Base-by-base conservation (phyloP, 139 green algal genomes). In the Raphidocelis subcapitata region DNA sequence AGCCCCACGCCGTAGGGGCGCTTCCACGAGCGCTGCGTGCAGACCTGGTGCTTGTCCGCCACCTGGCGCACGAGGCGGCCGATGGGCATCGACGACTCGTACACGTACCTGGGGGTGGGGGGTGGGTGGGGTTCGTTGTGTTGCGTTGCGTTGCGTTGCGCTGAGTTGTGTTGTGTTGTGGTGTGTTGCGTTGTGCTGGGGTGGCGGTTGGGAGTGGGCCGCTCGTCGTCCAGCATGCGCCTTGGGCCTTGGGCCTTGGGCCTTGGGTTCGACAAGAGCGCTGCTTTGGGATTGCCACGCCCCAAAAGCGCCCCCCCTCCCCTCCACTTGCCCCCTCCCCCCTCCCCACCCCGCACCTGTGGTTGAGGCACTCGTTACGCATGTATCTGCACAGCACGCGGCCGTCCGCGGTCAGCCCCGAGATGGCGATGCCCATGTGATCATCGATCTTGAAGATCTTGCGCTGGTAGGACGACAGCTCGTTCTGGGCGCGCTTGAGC, bases 381-480 rank as follows among this genome's bases (percentile, higher is more conserved):
- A 99, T 98, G 91, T 97, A 99, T 20, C 89, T 87, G 80, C 83
- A 94, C 65, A 99, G 81, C 51, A 93, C 91, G 14, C 95, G 81
- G 3, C 95, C 95, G 72, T 99, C 95, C n/a, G 94, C 94, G 49
- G 88, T 98, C 14, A 99, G 81, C 1, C 95, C 95, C 5, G 93
- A 87, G 8, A 98, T 95, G 12, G 94, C 95, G 44, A 98, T 97
- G 63, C 95, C 95, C 85, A 99, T 87, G 85, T 99, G 95, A 75
- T 97, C 91, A 71, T 99, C 95, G n/a, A 98, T 89, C 77, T 98
- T 96, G 84, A 98, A 97, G 12, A 95, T 81, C 79, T 98, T 98
- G 44, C 84, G 86, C 69, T 97, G 92, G 80, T 92, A 95, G 26
- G 90, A 92, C 4, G 91, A 94, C 14, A 99, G 83, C 75, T 98